phyloP scores from a whole-genome alignment of 371 early-diverging fungal genomes.

The Lichtheimia hyalospora region DNA sequence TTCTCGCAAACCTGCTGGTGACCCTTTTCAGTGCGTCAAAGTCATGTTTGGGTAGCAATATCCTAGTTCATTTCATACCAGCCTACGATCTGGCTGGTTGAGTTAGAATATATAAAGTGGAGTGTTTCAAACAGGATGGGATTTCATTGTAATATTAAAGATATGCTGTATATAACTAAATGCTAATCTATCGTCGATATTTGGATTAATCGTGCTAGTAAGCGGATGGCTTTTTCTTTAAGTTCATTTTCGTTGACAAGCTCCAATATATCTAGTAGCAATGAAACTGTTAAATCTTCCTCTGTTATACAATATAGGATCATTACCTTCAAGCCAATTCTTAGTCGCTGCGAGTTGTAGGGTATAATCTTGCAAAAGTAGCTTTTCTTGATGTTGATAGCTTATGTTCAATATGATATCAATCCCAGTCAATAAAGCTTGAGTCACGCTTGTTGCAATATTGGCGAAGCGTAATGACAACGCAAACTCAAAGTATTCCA shows the following conservation, averaged over 20 bases:
- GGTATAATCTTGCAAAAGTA: conserved; percentile 30
- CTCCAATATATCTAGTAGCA: conserved; percentile 11
- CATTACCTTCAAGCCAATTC: conserved; percentile 43
- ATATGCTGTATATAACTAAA: too few relatives aligned
- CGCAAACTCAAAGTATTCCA: conserved; percentile 47
- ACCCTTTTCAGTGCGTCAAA: too few relatives aligned
- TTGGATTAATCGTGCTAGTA: conserved; percentile 13
- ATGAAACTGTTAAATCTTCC: not conserved
- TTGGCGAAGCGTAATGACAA: conserved; percentile 35
- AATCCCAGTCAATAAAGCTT: conserved; percentile 38
- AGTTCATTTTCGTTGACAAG: conserved; percentile 12
- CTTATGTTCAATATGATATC: conserved; percentile 32
- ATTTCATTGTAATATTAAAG: too few relatives aligned
- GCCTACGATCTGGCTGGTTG: too few relatives aligned
- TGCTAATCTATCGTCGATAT: conserved; percentile 2
- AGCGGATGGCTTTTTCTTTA: conserved; percentile 12
- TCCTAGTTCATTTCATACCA: too few relatives aligned
- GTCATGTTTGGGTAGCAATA: too few relatives aligned
- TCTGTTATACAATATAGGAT: not conserved
- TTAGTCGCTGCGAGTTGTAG: conserved; percentile 29
- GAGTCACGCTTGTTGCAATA: conserved; percentile 18
- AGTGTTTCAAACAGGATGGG: too few relatives aligned
- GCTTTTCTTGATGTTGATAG: conserved; percentile 30
- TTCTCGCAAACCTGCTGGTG: too few relatives aligned
- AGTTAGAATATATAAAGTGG: too few relatives aligned